A percentile compares a stretch with the other conserved stretches of the same genome.
phyloP scores from a whole-genome alignment of 139 green algal genomes.

The Nannochloris sp. region DNA sequence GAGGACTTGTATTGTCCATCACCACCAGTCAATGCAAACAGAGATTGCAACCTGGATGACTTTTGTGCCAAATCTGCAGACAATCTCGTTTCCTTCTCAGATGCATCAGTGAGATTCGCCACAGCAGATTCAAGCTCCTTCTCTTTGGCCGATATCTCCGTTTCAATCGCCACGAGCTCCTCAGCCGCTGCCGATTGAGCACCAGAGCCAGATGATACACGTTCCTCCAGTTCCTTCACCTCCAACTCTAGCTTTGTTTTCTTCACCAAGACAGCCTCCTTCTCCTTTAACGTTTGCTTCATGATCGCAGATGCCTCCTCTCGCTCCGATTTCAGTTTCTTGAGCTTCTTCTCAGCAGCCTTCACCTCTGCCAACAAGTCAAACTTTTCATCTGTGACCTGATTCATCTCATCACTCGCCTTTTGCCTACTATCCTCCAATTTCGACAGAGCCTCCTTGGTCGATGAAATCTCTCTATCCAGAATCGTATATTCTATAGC shows the following conservation, averaged over 20 bases:
- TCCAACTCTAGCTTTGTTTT: slow-evolving; percentile 56
- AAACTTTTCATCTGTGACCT: slow-evolving; percentile 19
- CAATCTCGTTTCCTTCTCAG: slow-evolving; percentile 18
- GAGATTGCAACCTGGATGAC: slow-evolving; percentile 24
- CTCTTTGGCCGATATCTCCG: slow-evolving; percentile 28
- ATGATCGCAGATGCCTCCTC: slow-evolving; percentile 10
- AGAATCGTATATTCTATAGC: slow-evolving; percentile 87
- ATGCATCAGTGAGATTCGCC: slow-evolving; percentile 19
- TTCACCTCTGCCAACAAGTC: slow-evolving; percentile 28
- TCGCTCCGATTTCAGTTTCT: slow-evolving; percentile 16
- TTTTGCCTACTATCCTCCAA: slow-evolving; percentile 30
- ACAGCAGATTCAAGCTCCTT: slow-evolving; percentile 24
- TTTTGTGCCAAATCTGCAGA: slow-evolving; percentile 16
- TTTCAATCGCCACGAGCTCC: slow-evolving; percentile 28
- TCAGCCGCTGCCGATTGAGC: slow-evolving; percentile 8
- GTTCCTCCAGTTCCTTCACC: slow-evolving; percentile 55
- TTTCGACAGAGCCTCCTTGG: slow-evolving; percentile 48
- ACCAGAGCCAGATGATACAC: not conserved
- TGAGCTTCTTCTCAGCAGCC: slow-evolving; percentile 44
- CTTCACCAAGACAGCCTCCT: slow-evolving; percentile 29
- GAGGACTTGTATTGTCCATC: slow-evolving; percentile 44
- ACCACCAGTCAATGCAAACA: slow-evolving; percentile 72
- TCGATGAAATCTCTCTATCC: slow-evolving; percentile 69
- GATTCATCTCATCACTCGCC: slow-evolving; percentile 17
- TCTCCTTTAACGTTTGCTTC: slow-evolving; percentile 17